These are phyloP conservation scores for Bisporella sp. DNA, from an alignment of 2,329 filamentous ascomycete species.

Conservation along the genomic window DNA sequence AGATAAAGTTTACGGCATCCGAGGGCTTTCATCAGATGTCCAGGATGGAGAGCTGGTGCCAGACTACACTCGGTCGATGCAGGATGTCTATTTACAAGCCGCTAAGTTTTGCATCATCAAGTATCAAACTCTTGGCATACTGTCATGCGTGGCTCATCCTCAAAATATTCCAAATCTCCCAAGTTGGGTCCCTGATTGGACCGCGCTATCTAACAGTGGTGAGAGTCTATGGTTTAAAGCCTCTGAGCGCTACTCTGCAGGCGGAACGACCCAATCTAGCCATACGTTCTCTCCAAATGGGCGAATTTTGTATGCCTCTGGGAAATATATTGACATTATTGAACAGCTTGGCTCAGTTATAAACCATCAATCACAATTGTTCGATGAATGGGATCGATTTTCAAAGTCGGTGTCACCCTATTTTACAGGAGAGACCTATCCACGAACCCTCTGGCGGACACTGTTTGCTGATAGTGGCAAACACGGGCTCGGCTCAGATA, in stretches of 20 bases:
- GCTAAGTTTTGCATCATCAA: background rate
- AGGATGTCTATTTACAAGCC: conserved; percentile 1
- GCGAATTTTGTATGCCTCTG: background rate
- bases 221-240: background rate
- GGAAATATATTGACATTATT: background rate
- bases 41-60: background rate
- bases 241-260: background rate
- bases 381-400: background rate
- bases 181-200: conserved; percentile 4
- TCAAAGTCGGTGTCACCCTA: background rate
- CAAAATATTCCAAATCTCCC: background rate
- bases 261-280: background rate
- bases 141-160: background rate
- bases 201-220: background rate
- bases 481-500: background rate
- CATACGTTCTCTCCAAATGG: background rate
- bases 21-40: background rate
- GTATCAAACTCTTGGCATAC: background rate
- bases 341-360: background rate
- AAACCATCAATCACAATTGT: background rate
- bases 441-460: background rate
- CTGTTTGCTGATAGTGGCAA: background rate
- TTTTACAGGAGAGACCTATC: background rate
- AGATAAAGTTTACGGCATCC: conserved; percentile 7
- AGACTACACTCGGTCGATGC: background rate